Evolutionary conservation across 306 rosid species (phyloP).

Genomic region (Glycine tomentella): DNA sequence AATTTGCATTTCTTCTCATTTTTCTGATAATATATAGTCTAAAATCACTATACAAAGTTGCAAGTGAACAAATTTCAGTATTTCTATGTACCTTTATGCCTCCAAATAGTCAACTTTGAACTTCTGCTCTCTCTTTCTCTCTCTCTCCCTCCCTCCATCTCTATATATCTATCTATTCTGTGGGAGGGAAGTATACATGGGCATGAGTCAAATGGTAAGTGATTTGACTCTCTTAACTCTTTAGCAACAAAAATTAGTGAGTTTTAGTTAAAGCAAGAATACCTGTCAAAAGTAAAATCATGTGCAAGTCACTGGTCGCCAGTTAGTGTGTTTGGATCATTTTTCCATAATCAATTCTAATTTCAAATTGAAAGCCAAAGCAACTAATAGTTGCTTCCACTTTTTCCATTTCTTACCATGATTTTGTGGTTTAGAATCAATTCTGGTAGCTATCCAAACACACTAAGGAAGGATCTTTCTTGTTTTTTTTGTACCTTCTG

Average conservation of each 20-base stretch:
- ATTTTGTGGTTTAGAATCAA: no score
- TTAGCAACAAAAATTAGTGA: neutral
- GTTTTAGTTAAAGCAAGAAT: no score
- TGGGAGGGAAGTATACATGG: neutral
- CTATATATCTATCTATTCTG: neutral
- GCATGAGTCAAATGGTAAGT: neutral
- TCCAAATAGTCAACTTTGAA: neutral
- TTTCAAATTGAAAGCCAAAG: no score
- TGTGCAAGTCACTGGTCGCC: no score
- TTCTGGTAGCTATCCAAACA: no score
- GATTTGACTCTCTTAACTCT: neutral
- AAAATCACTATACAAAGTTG: slow-evolving; percentile 20
- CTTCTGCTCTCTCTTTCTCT: neutral
- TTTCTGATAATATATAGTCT: neutral
- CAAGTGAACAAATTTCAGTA: slow-evolving; percentile 41
- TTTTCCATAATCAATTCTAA: no score
- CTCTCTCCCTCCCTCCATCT: neutral
- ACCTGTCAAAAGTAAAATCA: no score
- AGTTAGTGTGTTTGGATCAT: no score
- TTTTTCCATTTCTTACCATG: no score
- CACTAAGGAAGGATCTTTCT: neutral
- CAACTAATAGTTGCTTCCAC: no score
- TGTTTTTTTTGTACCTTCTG: neutral
- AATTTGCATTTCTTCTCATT: neutral
- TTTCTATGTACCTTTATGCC: neutral